These are phyloP conservation scores for Glycine tomentella DNA, from an alignment of 306 rosid species.

Conservation along the genomic window DNA sequence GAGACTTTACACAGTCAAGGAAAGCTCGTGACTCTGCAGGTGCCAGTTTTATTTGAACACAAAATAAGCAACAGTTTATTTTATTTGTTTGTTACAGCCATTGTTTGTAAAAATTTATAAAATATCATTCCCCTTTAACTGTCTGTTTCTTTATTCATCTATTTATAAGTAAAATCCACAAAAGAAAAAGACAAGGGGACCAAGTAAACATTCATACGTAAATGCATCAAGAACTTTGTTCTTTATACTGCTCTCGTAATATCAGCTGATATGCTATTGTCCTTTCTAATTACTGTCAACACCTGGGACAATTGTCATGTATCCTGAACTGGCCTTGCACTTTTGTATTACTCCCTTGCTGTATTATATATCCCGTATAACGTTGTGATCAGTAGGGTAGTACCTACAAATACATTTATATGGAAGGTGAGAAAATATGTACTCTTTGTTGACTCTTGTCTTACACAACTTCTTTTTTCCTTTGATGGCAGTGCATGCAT, in stretches of 20 bases:
- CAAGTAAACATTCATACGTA: neutral
- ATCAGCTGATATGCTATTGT: slow-evolving; percentile 6
- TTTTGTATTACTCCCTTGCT: slow-evolving; percentile 19
- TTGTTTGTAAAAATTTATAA: slow-evolving; percentile 25
- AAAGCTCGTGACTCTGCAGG: neutral
- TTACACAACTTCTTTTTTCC: slow-evolving; percentile 39
- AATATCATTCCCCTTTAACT: slow-evolving; percentile 21
- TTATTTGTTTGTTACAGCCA: neutral
- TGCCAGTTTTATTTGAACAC: slow-evolving; percentile 14
- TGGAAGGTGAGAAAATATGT: neutral
- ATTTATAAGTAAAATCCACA: slow-evolving; percentile 14
- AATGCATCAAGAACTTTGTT: neutral
- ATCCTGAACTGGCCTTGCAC: neutral
- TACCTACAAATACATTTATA: slow-evolving; percentile 5
- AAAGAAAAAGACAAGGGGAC: neutral
- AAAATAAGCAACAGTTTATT: neutral
- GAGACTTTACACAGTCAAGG: neutral
- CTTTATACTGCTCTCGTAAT: neutral
- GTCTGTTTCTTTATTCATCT: slow-evolving; percentile 14
- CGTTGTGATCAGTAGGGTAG: neutral
- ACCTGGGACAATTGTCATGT: slow-evolving; percentile 15
- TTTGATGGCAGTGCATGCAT: slow-evolving; percentile 90
- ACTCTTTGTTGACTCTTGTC: slow-evolving; percentile 28
- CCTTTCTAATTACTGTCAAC: slow-evolving; percentile 29
- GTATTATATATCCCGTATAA: neutral